phyloP scores from a whole-genome alignment of 1,284 basidiomycete species.

The Boletus smithii region DNA sequence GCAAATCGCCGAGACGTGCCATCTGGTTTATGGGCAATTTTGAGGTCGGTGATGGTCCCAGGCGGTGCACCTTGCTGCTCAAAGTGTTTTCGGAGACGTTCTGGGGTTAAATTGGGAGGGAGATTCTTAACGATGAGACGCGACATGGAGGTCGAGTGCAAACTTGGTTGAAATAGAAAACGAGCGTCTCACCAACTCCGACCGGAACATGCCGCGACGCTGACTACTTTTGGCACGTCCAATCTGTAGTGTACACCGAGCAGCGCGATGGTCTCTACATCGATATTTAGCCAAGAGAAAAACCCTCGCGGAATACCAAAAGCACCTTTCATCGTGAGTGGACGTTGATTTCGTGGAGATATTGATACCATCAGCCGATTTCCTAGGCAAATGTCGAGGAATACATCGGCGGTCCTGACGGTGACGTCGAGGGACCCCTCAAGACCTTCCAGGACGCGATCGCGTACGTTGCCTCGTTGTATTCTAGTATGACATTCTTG shows the following conservation, averaged over 20 bases:
- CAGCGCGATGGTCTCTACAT: constrained; percentile 43
- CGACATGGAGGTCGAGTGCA: constrained; percentile 55
- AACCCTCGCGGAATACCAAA: constrained; percentile 92
- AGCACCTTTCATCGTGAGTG: constrained; percentile 90
- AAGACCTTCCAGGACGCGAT: constrained; percentile 90
- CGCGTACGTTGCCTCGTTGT: constrained; percentile 56
- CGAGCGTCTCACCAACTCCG: constrained; percentile 20
- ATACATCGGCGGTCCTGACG: constrained; percentile 80
- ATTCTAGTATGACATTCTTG: constrained; percentile 20
- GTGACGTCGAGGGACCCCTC: constrained; percentile 76
- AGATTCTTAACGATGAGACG: constrained; percentile 91
- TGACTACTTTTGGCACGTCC: too few species aligned
- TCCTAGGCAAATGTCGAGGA: constrained; percentile 80
- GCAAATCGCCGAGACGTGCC: constrained; percentile 87
- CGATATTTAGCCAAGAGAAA: constrained; percentile 53
- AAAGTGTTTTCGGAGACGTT: constrained; percentile 70
- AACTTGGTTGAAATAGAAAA: background rate
- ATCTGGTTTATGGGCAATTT: constrained; percentile 74
- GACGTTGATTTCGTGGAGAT: background rate
- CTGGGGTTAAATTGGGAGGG: constrained; percentile 69
- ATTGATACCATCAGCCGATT: constrained; percentile 5
- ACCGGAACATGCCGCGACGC: constrained; percentile 25
- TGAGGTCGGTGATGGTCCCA: constrained; percentile 82
- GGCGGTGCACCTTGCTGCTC: constrained; percentile 58
- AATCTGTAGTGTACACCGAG: too few species aligned